Evolutionary conservation across 331 rosid species (phyloP).

Genomic region (Stylosanthes scabra): DNA sequence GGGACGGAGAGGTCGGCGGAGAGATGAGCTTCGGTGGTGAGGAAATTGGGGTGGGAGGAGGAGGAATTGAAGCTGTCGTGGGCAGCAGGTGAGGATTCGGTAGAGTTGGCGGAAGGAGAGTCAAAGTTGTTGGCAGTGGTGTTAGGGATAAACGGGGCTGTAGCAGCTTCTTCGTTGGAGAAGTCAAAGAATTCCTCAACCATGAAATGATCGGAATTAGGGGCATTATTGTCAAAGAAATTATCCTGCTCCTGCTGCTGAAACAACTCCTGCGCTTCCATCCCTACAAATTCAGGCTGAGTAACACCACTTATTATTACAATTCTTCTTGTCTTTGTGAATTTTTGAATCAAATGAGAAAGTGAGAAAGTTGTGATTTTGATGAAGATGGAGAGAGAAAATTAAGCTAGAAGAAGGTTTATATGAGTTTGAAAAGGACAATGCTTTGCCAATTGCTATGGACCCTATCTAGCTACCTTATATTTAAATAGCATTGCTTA

Average conservation of each 20-base stretch:
- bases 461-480: too few relatives aligned
- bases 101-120: slow-evolving; percentile 50
- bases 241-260: slow-evolving; percentile 52
- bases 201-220: slow-evolving; percentile 60
- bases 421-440: slow-evolving; percentile 75
- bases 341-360: slow-evolving; percentile 42
- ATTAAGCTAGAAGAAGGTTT: slow-evolving; percentile 43
- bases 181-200: slow-evolving; percentile 94
- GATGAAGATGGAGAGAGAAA: slow-evolving; percentile 45
- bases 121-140: slow-evolving; percentile 43
- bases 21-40: slow-evolving; percentile 50
- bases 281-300: slow-evolving; percentile 2
- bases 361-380: slow-evolving; percentile 57
- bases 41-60: slow-evolving; percentile 41
- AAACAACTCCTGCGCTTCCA: slow-evolving; percentile 77
- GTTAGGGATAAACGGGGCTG: not conserved
- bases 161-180: slow-evolving; percentile 55
- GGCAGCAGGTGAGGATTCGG: slow-evolving; percentile 66
- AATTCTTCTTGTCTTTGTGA: not conserved
- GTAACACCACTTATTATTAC: not conserved
- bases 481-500: too few relatives aligned
- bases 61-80: slow-evolving; percentile 65
- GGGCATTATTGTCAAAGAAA: slow-evolving; percentile 37
- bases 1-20: slow-evolving; percentile 81
- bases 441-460: not conserved